Conservation (phyloP, 768 basidiomycete genomes). For the Suillus variegatus region DNA sequence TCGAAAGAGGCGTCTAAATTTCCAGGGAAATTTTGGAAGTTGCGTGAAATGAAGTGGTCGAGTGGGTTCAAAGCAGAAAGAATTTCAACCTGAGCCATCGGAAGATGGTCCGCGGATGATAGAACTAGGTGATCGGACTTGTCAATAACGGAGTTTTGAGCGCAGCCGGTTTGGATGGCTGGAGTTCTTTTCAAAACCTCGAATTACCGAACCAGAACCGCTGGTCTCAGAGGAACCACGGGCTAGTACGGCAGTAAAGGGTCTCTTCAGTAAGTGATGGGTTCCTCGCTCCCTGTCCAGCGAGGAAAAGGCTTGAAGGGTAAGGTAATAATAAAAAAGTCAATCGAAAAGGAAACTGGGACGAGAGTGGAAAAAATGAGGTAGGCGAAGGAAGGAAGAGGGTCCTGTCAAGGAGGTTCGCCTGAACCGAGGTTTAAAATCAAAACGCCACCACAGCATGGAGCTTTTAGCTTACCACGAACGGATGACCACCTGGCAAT, state of each 20-base stretch:
- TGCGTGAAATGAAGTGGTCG: constrained; percentile 30
- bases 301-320: constrained; percentile 64
- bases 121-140: constrained; percentile 20
- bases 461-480: constrained; percentile 53
- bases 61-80: constrained; percentile 35
- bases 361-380: constrained; percentile 11
- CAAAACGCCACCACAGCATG: constrained; percentile 9
- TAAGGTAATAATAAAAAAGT: constrained; percentile 19
- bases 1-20: constrained; percentile 11
- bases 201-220: constrained; percentile 75
- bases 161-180: constrained; percentile 20
- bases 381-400: constrained; percentile 5
- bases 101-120: constrained; percentile 23
- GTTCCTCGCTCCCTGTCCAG: constrained; percentile 69
- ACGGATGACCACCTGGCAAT: constrained; percentile 72
- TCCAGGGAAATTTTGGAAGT: constrained; percentile 28
- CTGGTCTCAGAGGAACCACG: constrained; percentile 69
- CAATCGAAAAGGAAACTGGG: constrained; percentile 14
- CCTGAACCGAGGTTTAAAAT: constrained; percentile 44
- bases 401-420: constrained; percentile 75
- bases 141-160: constrained; percentile 23
- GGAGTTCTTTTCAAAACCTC: constrained; percentile 37
- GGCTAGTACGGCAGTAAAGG: constrained; percentile 54
- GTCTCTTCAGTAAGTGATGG: constrained; percentile 56
- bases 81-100: constrained; percentile 62